Base-by-base conservation (phyloP, 768 basidiomycete species). In the Psilocybe tampanensis region DNA sequence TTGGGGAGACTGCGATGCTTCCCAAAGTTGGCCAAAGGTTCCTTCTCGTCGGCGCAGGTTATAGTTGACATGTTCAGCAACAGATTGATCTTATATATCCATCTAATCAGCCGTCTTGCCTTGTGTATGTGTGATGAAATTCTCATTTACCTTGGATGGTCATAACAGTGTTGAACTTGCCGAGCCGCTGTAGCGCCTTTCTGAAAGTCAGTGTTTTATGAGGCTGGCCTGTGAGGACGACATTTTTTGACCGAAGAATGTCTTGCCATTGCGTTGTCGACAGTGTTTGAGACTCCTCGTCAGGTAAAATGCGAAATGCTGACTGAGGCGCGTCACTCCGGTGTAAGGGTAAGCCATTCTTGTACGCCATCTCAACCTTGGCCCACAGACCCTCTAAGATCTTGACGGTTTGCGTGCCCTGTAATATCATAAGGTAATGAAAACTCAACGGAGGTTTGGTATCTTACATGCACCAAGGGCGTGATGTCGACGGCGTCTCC, bases 201-300 rank as follows among this genome's bases (percentile, higher is more conserved):
- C 36, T 5, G 12, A 39, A 39, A n/a, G 13, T 39, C 6, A 13
- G 6, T 9, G 29, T 4, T 29, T 9, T 9, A 29, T 4, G 4
- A 9, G 4, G 29, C 4, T 5, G 5, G 29, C 9, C 29, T 4
- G 39, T 62, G 63, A 55, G 66, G 64, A 51, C 64, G 64, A 44
- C 47, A 57, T 4, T n/a, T n/a, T n/a, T n/a, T n/a, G n/a, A n/a
- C n/a, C n/a, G n/a, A n/a, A n/a, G n/a, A n/a, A n/a, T n/a, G n/a
- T n/a, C n/a, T n/a, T n/a, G n/a, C n/a, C n/a, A 34, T 51, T 29
- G 67, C 64, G 49, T 60, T 62, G 3, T 33, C 48, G 15, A 58
- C 49, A 12, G 66, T n/a, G 67, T 45, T 60, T 60, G 12, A 44
- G 24, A 29, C 52, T 66, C 18, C 55, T 63, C n/a, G n/a, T n/a